phyloP scores from a whole-genome alignment of 306 rosid genomes.

The Begonia peltatifolia region DNA sequence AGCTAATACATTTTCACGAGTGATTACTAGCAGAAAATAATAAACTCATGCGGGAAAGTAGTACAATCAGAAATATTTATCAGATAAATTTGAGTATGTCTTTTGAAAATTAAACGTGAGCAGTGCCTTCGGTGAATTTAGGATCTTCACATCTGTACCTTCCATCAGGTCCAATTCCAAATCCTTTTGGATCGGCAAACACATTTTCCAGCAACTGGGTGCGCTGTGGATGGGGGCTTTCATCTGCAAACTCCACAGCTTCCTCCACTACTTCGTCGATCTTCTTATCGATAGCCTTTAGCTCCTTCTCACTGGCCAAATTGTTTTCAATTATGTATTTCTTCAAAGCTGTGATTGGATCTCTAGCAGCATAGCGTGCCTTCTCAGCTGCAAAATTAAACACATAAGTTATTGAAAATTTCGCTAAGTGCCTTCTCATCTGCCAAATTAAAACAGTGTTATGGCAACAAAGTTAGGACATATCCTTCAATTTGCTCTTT shows the following conservation, averaged over 20 bases:
- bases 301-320: conserved; percentile 58
- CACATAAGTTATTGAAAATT: no score
- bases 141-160: conserved; percentile 97
- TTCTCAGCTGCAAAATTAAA: conserved; percentile 65
- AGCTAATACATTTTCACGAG: not conserved
- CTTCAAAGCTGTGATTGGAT: conserved; percentile 78
- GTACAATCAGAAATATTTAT: not conserved
- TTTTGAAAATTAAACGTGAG: conserved; percentile 49
- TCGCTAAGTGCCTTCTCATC: no score
- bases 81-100: not conserved
- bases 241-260: conserved; percentile 79
- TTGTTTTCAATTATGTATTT: conserved; percentile 59
- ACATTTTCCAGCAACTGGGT: conserved; percentile 95
- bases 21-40: not conserved
- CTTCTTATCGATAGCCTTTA: conserved; percentile 72
- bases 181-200: conserved; percentile 96
- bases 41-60: conserved; percentile 2
- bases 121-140: conserved; percentile 91
- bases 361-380: conserved; percentile 80
- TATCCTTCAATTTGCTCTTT: no score
- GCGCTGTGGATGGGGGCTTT: conserved; percentile 67
- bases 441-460: no score
- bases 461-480: no score
- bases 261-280: conserved; percentile 70
- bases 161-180: conserved; percentile 97